These are phyloP conservation scores for Alloteropsis semialata DNA, from an alignment of 176 grass and related monocot species.

Conservation along the genomic window DNA sequence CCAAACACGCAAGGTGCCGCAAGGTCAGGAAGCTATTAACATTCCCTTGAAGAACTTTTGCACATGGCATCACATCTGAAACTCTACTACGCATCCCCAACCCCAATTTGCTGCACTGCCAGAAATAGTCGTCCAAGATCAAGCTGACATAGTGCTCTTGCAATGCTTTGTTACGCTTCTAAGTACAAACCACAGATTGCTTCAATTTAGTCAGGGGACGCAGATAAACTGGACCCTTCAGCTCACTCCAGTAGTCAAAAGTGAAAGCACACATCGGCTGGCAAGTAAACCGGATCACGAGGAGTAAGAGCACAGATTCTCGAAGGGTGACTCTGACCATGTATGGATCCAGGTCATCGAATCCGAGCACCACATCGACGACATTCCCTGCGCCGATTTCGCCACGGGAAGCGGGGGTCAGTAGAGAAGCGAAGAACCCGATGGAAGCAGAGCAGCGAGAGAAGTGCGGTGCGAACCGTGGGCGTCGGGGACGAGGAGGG, in stretches of 20 bases:
- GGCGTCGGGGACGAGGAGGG: slow-evolving; percentile 77
- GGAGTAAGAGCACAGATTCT: neutral
- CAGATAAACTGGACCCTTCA: neutral
- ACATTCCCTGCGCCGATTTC: slow-evolving; percentile 49
- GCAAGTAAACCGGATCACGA: neutral
- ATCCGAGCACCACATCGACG: slow-evolving; percentile 85
- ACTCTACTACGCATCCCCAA: neutral
- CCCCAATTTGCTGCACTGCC: neutral
- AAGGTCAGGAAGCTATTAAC: neutral
- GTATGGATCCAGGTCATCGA: slow-evolving; percentile 77
- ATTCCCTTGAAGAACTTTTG: neutral
- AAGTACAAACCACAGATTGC: neutral
- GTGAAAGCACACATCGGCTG: neutral
- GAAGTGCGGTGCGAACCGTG: slow-evolving; percentile 44
- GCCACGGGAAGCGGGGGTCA: neutral
- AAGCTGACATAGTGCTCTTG: too few species aligned
- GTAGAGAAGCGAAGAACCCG: neutral
- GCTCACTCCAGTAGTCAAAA: neutral
- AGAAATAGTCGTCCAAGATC: neutral
- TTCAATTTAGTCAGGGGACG: neutral
- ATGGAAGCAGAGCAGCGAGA: slow-evolving; percentile 1
- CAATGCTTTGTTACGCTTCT: too few species aligned
- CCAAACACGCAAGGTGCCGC: neutral
- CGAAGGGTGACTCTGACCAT: slow-evolving; percentile 39
- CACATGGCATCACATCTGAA: neutral